These are phyloP conservation scores for Puccinia polysora DNA, from an alignment of 1,284 basidiomycete genomes.

Conservation along the genomic window DNA sequence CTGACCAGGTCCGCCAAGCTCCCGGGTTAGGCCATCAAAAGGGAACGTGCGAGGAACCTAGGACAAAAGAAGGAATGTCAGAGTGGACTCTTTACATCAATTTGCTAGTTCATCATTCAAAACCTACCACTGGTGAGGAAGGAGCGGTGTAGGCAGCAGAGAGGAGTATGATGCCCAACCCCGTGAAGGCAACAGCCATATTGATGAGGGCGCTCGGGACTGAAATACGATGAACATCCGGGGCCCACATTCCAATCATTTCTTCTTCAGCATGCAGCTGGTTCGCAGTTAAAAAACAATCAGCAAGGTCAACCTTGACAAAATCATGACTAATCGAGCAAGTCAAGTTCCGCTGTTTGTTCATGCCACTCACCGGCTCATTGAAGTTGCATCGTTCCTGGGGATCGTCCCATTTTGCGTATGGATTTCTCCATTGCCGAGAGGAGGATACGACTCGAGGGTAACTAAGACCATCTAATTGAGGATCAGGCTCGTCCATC, in stretches of 20 bases:
- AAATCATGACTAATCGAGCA: neutral
- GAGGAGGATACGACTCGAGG: conserved; percentile 11
- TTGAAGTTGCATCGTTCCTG: conserved; percentile 33
- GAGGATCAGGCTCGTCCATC: conserved; percentile 16
- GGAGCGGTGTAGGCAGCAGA: conserved; percentile 2
- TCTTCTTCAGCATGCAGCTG: conserved; percentile 39
- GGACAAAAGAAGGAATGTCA: neutral
- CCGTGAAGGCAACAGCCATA: conserved; percentile 14
- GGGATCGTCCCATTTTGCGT: conserved; percentile 36
- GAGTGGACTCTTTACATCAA: neutral
- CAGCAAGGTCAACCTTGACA: neutral
- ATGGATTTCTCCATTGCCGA: conserved; percentile 39
- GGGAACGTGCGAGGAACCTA: conserved; percentile 27
- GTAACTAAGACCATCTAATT: conserved; percentile 29
- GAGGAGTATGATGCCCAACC: neutral
- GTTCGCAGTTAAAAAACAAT: neutral
- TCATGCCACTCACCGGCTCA: conserved; percentile 25
- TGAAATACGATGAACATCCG: conserved; percentile 31
- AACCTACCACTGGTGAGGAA: conserved; percentile 13
- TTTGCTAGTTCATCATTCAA: neutral
- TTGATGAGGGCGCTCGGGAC: conserved; percentile 2
- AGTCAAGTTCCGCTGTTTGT: neutral
- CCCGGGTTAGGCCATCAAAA: conserved; percentile 10
- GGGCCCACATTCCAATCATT: conserved; percentile 37
- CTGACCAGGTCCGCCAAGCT: conserved; percentile 19